Percentiles rank a stretch among this genome's conserved stretches.
Evolutionary conservation across 805 yeast genomes (phyloP).

Genomic region (Danielia reshetovae): DNA sequence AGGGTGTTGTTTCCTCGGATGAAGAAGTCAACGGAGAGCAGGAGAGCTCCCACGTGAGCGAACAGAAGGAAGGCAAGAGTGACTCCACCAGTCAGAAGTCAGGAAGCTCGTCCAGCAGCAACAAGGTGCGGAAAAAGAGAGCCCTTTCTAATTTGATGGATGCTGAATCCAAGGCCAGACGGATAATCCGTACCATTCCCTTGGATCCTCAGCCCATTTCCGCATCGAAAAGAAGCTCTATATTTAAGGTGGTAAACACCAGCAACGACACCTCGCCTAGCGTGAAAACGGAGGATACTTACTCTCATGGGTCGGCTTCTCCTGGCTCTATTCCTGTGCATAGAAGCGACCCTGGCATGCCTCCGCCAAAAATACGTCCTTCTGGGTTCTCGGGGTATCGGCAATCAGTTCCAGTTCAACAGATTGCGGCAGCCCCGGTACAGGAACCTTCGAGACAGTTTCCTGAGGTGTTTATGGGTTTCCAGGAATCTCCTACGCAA

Average conservation of each 20-base stretch:
- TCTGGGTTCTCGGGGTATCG: too few relatives aligned
- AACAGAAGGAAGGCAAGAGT: slow-evolving; percentile 11
- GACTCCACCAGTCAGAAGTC: slow-evolving; percentile 25
- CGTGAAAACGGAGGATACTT: slow-evolving; percentile 8
- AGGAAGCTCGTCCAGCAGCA: slow-evolving; percentile 33
- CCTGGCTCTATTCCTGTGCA: not conserved
- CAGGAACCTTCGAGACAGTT: too few relatives aligned
- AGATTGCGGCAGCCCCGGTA: too few relatives aligned
- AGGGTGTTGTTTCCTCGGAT: slow-evolving; percentile 8
- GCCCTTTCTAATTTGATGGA: slow-evolving; percentile 52
- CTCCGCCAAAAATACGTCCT: not conserved
- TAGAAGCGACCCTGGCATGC: not conserved
- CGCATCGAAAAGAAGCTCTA: slow-evolving; percentile 32
- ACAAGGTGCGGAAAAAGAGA: slow-evolving; percentile 37
- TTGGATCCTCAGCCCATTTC: slow-evolving; percentile 78
- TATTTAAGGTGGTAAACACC: slow-evolving; percentile 35
- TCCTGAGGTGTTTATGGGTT: slow-evolving; percentile 3
- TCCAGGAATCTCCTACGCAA: slow-evolving; percentile 23
- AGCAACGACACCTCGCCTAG: slow-evolving; percentile 32
- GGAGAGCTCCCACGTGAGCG: slow-evolving; percentile 21
- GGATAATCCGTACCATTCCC: slow-evolving; percentile 73
- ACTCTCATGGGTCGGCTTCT: slow-evolving; percentile 2
- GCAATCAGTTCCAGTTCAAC: too few relatives aligned
- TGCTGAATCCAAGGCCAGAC: slow-evolving; percentile 70
- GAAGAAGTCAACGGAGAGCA: slow-evolving; percentile 29